Conservation (phyloP, 192 early-diverging fungal genomes). For the Irineochytrium annulatum region DNA sequence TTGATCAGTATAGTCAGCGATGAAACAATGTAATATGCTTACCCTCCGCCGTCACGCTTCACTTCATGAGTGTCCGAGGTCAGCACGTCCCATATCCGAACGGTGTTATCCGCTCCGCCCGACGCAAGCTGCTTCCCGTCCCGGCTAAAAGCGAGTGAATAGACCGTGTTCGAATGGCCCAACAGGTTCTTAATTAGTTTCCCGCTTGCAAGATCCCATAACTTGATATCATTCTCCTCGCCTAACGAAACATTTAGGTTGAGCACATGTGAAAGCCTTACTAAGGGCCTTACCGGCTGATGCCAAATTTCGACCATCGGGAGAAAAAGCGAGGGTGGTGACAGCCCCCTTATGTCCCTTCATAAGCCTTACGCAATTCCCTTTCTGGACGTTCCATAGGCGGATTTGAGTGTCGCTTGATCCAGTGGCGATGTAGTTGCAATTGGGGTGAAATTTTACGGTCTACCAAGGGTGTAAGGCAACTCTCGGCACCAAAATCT, state of each 20-base stretch:
- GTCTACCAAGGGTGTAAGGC: slow-evolving; percentile 35
- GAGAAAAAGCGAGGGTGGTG: slow-evolving; percentile 81
- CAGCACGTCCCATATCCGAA: slow-evolving; percentile 86
- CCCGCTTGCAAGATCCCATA: slow-evolving; percentile 92
- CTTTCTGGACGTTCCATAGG: slow-evolving; percentile 91
- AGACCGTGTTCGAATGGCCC: slow-evolving; percentile 80
- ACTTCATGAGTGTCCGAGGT: slow-evolving; percentile 38
- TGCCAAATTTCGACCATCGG: slow-evolving; percentile 87
- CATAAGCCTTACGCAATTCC: slow-evolving; percentile 84
- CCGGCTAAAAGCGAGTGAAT: slow-evolving; percentile 80
- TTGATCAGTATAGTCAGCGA: slow-evolving; percentile 5
- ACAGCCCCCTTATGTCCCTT: slow-evolving; percentile 81
- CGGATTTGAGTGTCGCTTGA: slow-evolving; percentile 84
- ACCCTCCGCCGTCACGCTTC: slow-evolving; percentile 9
- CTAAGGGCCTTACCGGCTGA: slow-evolving; percentile 62
- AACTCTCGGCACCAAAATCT: slow-evolving; percentile 39
- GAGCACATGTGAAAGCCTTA: slow-evolving; percentile 10
- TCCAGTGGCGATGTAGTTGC: slow-evolving; percentile 90
- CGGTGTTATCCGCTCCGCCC: slow-evolving; percentile 82
- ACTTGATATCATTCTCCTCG: slow-evolving; percentile 71
- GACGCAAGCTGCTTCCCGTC: slow-evolving; percentile 79
- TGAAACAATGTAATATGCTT: slow-evolving; percentile 6
- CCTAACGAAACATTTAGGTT: slow-evolving; percentile 34
- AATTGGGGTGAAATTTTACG: slow-evolving; percentile 96
- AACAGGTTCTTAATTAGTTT: slow-evolving; percentile 75